phyloP scores from a whole-genome alignment of 305 asterid species.

The Euphrasia arctica region DNA sequence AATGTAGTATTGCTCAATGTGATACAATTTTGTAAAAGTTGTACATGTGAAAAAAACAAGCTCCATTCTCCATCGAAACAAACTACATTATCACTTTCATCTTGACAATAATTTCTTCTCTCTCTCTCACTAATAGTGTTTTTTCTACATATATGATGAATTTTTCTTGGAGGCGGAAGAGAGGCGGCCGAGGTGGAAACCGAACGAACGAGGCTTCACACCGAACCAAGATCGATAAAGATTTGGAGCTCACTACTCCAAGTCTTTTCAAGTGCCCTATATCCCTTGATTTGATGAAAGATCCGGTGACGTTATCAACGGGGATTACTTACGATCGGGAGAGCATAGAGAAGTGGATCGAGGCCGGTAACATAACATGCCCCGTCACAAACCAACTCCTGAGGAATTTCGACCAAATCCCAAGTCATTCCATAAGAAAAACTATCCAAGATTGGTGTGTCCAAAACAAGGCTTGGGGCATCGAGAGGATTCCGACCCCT shows the following conservation, averaged over 20 bases:
- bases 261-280: slow-evolving; percentile 64
- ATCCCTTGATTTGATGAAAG: slow-evolving; percentile 79
- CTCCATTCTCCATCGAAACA: neutral
- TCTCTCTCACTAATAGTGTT: no score
- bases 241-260: slow-evolving; percentile 58
- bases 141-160: slow-evolving; percentile 34
- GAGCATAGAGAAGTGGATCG: slow-evolving; percentile 79
- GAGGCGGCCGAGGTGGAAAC: slow-evolving; percentile 26
- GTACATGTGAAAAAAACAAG: no score
- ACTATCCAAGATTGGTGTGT: slow-evolving; percentile 97
- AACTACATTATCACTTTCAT: neutral
- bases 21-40: no score
- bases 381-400: slow-evolving; percentile 76
- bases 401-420: slow-evolving; percentile 46
- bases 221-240: neutral
- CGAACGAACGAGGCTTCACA: slow-evolving; percentile 29
- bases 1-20: no score
- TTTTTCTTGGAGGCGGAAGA: slow-evolving; percentile 51
- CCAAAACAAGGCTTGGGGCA: slow-evolving; percentile 56
- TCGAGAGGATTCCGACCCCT: slow-evolving; percentile 88
- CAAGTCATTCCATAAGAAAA: slow-evolving; percentile 66
- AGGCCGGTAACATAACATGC: slow-evolving; percentile 49
- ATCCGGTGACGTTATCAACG: slow-evolving; percentile 80
- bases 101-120: no score
- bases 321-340: slow-evolving; percentile 89